phyloP scores from a whole-genome alignment of 805 yeast species.

The Yarrowia phangngaensis region DNA sequence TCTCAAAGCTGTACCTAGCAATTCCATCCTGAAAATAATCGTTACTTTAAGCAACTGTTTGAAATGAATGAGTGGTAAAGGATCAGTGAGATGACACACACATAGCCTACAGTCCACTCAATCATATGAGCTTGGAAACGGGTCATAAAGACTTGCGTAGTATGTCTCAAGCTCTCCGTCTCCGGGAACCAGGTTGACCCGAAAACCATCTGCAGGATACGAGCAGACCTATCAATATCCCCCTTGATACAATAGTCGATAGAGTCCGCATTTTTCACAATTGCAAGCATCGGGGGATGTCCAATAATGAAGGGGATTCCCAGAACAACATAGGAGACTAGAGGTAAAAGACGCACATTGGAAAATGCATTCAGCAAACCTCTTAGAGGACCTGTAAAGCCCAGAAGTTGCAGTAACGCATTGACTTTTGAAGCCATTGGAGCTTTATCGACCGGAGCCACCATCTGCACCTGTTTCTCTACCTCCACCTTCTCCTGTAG shows the following conservation, averaged over 20 bases:
- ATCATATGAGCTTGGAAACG: constrained; percentile 5
- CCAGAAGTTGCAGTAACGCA: constrained; percentile 3
- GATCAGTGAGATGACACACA: not conserved
- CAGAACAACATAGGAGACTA: constrained; percentile 4
- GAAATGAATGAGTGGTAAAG: constrained; percentile 32
- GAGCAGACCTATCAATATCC: not conserved
- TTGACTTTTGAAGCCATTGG: constrained; percentile 1
- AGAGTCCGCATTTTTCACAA: constrained; percentile 1
- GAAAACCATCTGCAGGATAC: constrained; percentile 1
- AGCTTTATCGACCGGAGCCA: too few species aligned
- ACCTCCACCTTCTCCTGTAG: constrained; percentile 26
- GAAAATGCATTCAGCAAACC: not conserved
- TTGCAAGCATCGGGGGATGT: constrained; percentile 17
- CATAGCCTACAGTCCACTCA: constrained; percentile 7
- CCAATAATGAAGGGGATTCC: constrained; percentile 22
- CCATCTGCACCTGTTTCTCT: constrained; percentile 3
- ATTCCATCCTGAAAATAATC: constrained; percentile 68
- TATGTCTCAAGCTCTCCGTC: not conserved
- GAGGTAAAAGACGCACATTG: not conserved
- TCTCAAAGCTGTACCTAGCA: constrained; percentile 82
- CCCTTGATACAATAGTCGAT: constrained; percentile 8
- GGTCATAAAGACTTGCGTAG: constrained; percentile 15
- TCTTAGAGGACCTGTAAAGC: constrained; percentile 12
- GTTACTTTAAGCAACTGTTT: constrained; percentile 56
- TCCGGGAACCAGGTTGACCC: constrained; percentile 4